Base-by-base conservation (phyloP, 2,329 filamentous ascomycete species). In the Rosellinia necatrix region DNA sequence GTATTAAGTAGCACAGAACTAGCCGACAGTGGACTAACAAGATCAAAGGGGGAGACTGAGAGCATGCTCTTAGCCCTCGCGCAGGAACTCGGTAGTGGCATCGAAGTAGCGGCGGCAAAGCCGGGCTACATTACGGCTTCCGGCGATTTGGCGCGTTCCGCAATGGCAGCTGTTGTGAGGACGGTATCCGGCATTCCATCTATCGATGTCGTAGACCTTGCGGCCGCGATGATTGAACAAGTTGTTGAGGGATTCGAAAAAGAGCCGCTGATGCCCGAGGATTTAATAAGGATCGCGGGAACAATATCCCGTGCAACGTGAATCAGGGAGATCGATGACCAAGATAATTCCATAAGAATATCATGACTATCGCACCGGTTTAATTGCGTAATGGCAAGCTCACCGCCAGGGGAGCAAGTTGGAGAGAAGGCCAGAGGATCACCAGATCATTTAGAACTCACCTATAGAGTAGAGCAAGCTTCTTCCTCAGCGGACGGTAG, bases 21-120 rank as follows among this genome's bases (percentile, higher is more conserved):
- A 1, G 13, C 29, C 19, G 4, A 10, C 5, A 17, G 21, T 17
- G 30, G 38, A 22, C 44, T 59, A 38, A 58, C 27, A 10, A 17
- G 37, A 44, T n/a, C 32, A 1, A 43, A 82, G 79, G 79, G 80
- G 6, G 73, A 78, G 37, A 73, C 75, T 0, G 81, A 82, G 59
- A 74, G 62, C 6, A 64, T 68, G 15, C 67, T 82, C 3, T 70
- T 81, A 3, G 70, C 70, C 1, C 75, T 73, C 17, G 76, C 76
- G 2, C 63, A 15, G 17, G 61, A 76, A 7, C 70, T 74, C n/a
- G 60, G 70, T 1, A 72, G 71, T 1, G 73, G 71, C 2, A 62
- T 80, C 21, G 72, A 79, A 53, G 70, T 68, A 0, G 66, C 66
- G n/a, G 64, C 77, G 1, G 74, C 70, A 5, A 79, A 76, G 52